Base-by-base conservation (phyloP, 495 filamentous ascomycete species). In the Monascus purpureus region DNA sequence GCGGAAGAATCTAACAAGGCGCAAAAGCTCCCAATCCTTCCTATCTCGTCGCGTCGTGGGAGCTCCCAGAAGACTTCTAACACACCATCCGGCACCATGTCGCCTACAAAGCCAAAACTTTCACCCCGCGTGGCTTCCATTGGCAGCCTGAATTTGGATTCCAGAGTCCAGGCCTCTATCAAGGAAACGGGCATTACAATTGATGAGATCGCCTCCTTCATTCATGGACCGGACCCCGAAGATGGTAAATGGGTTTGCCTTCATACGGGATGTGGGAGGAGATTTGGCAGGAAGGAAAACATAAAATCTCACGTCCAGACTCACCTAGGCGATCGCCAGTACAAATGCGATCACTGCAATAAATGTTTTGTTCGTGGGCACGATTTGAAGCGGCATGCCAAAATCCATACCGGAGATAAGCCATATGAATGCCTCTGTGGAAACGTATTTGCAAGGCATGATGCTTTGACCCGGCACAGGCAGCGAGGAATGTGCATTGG, bases 261-360 rank as follows among this genome's bases (percentile, higher is more conserved):
- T 4, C 94, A 71, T 45, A 73, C 78, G 2, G 73, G 73, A 8
- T 97, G 90, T 61, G 63, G 69, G 24, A 87, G 90, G 42, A 69
- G 71, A 9, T 97, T 96, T 47, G 83, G 82, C 8, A 71, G 90
- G 29, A 90, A 93, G 50, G 90, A 97, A 56, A 97, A 97, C 53
- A 92, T 94, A 61, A 92, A 88, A 47, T 88, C 85, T 6, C 90
- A 97, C 52, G 82, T 97, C 26, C 90, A 97, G 53, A 95, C 90
- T 1, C 90, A 97, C 48, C 76, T 97, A 33, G 87, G 87, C 40
- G 92, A 96, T 41, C 72, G 92, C 17, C 92, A 93, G 48, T 97
- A 77, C 57, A 73, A 76, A 45, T 97, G 90, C 50, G 78, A 82
- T 30, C 70, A 77, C 14, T 97, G 90, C 57, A 65, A 75, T 15